Evolutionary conservation across 2,329 filamentous ascomycete species (phyloP).

Genomic region (Falciphora oryzae): DNA sequence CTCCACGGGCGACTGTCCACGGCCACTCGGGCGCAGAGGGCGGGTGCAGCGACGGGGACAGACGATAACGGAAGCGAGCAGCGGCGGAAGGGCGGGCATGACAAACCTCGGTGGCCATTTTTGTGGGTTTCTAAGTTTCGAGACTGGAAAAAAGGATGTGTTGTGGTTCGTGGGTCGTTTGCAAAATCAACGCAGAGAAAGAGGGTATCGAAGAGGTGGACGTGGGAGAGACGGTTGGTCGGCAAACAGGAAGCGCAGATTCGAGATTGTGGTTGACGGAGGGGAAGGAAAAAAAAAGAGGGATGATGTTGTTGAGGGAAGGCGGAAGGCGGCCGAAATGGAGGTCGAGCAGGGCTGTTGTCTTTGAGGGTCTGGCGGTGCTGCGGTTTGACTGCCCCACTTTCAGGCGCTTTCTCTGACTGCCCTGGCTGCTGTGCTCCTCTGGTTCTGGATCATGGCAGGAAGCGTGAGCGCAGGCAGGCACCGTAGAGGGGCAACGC

Average conservation of each 20-base stretch:
- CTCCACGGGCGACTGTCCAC: not conserved
- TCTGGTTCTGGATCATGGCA: no score
- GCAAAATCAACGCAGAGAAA: constrained; percentile 7
- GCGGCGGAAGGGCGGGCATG: constrained; percentile 16
- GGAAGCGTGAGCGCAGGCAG: no score
- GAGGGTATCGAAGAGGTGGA: constrained; percentile 9
- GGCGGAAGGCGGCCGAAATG: constrained; percentile 11
- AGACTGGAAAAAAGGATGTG: constrained; percentile 3
- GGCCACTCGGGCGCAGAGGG: not conserved
- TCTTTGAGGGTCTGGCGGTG: no score
- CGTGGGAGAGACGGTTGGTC: constrained; percentile 7
- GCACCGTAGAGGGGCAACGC: no score
- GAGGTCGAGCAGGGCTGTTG: constrained; percentile 9
- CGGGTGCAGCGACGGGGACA: constrained; percentile 3
- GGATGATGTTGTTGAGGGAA: constrained; percentile 12
- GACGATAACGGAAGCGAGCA: constrained; percentile 1
- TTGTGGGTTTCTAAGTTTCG: not conserved
- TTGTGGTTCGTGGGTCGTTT: not conserved
- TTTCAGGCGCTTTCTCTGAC: no score
- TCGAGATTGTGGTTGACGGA: constrained; percentile 8
- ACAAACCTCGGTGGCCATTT: constrained; percentile 12
- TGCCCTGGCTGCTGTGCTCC: no score
- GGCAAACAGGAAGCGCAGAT: not conserved
- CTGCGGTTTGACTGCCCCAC: no score
- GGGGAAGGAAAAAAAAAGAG: constrained; percentile 6